Base-by-base conservation (phyloP, 2,329 filamentous ascomycete species). In the Aspergillus piperis region DNA sequence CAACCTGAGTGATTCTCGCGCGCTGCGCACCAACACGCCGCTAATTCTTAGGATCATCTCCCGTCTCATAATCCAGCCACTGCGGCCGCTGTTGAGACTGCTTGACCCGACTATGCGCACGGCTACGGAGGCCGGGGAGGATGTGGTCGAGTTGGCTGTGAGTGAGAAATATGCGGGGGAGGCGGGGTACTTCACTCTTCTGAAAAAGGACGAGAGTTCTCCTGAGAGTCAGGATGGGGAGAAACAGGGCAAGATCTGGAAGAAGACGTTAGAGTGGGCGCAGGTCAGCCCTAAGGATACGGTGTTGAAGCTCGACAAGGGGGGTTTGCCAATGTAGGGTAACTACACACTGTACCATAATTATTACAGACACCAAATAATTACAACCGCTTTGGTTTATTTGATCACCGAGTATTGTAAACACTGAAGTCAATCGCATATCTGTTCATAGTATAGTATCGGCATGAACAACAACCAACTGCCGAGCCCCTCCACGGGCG, bases 181-280 rank as follows among this genome's bases (percentile, higher is more conserved):
- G 19, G 13, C 38, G 38, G 55, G 55, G 1, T 58, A 50, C 38
- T 55, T 50, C n/a, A 54, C 42, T 6, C 30, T 59, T 4, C 10
- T 27, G 15, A 27, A 11, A 0, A 58, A 42, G n/a, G 51, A 55
- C 7, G 27, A 49, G 7, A 53, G 50, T 11, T 48, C 30, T 1
- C 57, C 57, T 17, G 57, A 58, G 32, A 57, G 38, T 15, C 21
- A 51, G 54, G 30, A 50, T 38, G 30, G 17, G 8, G 54, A 39
- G 19, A 58, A 47, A 30, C 59, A 61, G 55, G 36, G 52, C 17
- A 49, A 27, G n/a, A 36, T 59, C 15, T 62, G 60, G 52, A 54
- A 51, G 30, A 63, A 61, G 47, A 63, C 58, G 5, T 19, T 63
- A 21, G 32, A 61, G 47, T 61, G 58, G 56, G 49, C 58, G 8